These are phyloP conservation scores for Chlamydomonas sp. DNA, from an alignment of 139 green algal species.

Conservation along the genomic window DNA sequence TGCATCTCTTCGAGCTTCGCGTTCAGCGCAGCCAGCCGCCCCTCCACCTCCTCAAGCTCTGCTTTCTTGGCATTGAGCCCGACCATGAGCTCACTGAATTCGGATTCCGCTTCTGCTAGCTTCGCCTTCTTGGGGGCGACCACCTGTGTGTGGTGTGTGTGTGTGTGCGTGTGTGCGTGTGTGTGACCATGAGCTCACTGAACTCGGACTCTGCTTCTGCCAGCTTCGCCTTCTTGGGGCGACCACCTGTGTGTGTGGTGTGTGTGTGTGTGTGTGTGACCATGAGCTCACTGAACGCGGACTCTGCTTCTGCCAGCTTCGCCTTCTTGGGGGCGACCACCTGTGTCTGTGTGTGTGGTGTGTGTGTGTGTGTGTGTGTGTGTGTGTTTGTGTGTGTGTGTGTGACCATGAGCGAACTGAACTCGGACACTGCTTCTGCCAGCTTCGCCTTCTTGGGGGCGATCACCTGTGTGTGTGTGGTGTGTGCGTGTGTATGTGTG, in stretches of 20 bases:
- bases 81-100: constrained; percentile 52
- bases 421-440: constrained; percentile 54
- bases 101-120: constrained; percentile 43
- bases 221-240: constrained; percentile 55
- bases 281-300: no score
- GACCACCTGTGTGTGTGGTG: constrained; percentile 48
- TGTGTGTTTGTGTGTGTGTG: no score
- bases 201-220: constrained; percentile 37
- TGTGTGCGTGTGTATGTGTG: no score
- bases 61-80: constrained; percentile 57
- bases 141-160: constrained; percentile 37
- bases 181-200: not conserved
- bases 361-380: no score
- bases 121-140: constrained; percentile 58
- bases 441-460: constrained; percentile 67
- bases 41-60: constrained; percentile 57
- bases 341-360: no score
- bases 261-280: no score
- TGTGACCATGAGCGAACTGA: no score
- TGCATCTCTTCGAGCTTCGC: constrained; percentile 43
- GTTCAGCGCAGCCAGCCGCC: constrained; percentile 59
- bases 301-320: no score
- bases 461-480: no score
- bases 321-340: no score
- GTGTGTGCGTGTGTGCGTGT: not conserved